Conservation (phyloP, 352 stramenopile species). For the Elongisporangium prolatum region DNA sequence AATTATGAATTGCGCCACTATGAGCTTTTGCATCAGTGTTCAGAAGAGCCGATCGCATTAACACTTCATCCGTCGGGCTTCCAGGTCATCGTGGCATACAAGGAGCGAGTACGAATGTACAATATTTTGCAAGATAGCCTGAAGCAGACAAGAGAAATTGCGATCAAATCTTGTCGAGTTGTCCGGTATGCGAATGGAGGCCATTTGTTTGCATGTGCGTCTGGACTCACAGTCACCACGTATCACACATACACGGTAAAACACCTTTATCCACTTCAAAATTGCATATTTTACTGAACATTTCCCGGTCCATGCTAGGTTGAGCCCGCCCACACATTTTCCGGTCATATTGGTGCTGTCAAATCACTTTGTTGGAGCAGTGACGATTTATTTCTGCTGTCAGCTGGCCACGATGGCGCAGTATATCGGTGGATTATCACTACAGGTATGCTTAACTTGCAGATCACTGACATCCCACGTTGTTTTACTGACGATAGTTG, state of each 20-base stretch:
- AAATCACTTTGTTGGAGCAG: slow-evolving; percentile 54
- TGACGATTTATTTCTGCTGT: slow-evolving; percentile 77
- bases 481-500: neutral
- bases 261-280: neutral
- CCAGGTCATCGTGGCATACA: slow-evolving; percentile 68
- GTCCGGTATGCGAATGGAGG: slow-evolving; percentile 64
- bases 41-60: slow-evolving; percentile 59
- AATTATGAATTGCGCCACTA: slow-evolving; percentile 73
- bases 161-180: slow-evolving; percentile 59
- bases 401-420: slow-evolving; percentile 68
- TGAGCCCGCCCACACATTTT: slow-evolving; percentile 63
- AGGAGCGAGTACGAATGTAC: slow-evolving; percentile 72
- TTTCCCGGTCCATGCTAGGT: slow-evolving; percentile 17
- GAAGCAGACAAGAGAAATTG: slow-evolving; percentile 53
- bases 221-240: slow-evolving; percentile 55
- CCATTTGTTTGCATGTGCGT: slow-evolving; percentile 69
- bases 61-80: slow-evolving; percentile 69
- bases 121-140: slow-evolving; percentile 68
- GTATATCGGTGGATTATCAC: slow-evolving; percentile 76
- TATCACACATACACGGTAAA: slow-evolving; percentile 62
- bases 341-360: slow-evolving; percentile 78
- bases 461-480: neutral
- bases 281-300: neutral
- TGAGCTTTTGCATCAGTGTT: slow-evolving; percentile 55
- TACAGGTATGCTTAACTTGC: slow-evolving; percentile 7